Conservation (phyloP, 345 rosid genomes). For the Fremontodendron californicum region DNA sequence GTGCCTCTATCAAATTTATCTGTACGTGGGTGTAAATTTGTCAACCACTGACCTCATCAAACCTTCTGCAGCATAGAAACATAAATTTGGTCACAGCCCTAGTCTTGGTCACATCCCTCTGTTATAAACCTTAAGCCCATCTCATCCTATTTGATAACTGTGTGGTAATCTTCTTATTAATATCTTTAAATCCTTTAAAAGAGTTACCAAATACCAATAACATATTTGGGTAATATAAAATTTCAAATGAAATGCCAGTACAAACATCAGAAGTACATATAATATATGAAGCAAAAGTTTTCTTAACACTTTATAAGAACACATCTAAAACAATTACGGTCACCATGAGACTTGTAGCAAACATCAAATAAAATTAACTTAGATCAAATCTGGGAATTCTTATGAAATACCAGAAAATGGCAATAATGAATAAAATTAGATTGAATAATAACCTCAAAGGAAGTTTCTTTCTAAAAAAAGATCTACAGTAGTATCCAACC, state of each 20-base stretch:
- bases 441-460: too few relatives aligned
- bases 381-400: neutral
- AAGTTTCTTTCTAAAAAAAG: too few relatives aligned
- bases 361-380: constrained; percentile 5
- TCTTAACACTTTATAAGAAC: neutral
- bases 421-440: constrained; percentile 9
- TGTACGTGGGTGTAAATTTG: constrained; percentile 75
- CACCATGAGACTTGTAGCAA: neutral
- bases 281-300: neutral
- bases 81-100: neutral
- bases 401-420: neutral
- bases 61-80: constrained; percentile 50
- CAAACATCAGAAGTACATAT: neutral
- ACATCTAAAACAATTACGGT: neutral
- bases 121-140: neutral
- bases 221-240: neutral
- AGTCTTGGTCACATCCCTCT: neutral
- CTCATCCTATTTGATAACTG: neutral
- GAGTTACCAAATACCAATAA: neutral
- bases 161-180: neutral
- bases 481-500: too few relatives aligned
- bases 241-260: neutral
- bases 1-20: constrained; percentile 73
- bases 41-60: constrained; percentile 92
- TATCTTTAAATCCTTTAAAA: neutral